Conservation (phyloP, 2,329 filamentous ascomycete genomes). For the Tetracladium maxilliforme region DNA sequence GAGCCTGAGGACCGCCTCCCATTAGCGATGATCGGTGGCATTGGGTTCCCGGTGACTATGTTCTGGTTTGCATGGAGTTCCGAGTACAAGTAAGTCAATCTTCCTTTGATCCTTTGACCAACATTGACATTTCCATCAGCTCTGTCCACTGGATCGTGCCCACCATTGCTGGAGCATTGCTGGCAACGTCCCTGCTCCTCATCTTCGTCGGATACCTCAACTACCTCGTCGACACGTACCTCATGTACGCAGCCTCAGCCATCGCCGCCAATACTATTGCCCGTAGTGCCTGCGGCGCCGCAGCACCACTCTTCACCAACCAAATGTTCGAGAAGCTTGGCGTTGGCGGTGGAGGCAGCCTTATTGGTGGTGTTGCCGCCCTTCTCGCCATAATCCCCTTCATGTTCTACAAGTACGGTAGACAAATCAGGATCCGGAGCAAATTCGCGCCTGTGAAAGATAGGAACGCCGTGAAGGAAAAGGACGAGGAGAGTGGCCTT, state of each 20-base stretch:
- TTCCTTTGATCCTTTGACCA: slow-evolving; percentile 9
- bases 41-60: slow-evolving; percentile 25
- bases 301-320: slow-evolving; percentile 27
- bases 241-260: slow-evolving; percentile 43
- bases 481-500: no score
- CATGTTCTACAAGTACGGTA: slow-evolving; percentile 45
- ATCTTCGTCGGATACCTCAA: slow-evolving; percentile 37
- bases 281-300: slow-evolving; percentile 24
- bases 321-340: slow-evolving; percentile 29
- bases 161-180: slow-evolving; percentile 24
- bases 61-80: slow-evolving; percentile 36
- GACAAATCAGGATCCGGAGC: slow-evolving; percentile 37
- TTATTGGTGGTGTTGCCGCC: slow-evolving; percentile 17
- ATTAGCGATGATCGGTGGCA: slow-evolving; percentile 37
- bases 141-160: slow-evolving; percentile 30
- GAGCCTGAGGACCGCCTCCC: slow-evolving; percentile 39
- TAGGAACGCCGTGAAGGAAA: no score
- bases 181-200: slow-evolving; percentile 22
- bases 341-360: slow-evolving; percentile 21
- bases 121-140: slow-evolving; percentile 9
- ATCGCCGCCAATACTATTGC: slow-evolving; percentile 24
- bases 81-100: slow-evolving; percentile 24
- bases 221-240: slow-evolving; percentile 38
- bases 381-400: slow-evolving; percentile 45
- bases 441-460: slow-evolving; percentile 34